Conservation (phyloP, 2,329 filamentous ascomycete genomes). For the Fusarium sp. region DNA sequence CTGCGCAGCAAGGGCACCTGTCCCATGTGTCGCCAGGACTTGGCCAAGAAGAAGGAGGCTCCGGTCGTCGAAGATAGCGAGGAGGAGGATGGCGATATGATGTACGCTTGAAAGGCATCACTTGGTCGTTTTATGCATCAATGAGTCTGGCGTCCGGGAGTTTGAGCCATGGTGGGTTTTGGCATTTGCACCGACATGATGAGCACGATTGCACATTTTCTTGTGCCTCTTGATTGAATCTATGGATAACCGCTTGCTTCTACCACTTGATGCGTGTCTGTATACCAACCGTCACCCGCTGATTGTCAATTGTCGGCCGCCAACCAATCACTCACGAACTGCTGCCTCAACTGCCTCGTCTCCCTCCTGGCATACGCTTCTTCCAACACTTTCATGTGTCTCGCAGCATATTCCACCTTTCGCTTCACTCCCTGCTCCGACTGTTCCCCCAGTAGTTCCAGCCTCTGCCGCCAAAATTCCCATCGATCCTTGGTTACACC, state of each 20-base stretch:
- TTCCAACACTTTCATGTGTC: slow-evolving; percentile 41
- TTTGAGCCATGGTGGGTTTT: slow-evolving; percentile 32
- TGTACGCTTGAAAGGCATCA: slow-evolving; percentile 49
- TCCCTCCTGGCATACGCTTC: neutral
- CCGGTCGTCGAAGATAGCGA: slow-evolving; percentile 59
- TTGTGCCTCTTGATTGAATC: neutral
- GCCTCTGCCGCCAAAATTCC: slow-evolving; percentile 47
- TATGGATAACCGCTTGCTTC: neutral
- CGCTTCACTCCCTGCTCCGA: slow-evolving; percentile 36
- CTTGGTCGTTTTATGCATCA: slow-evolving; percentile 26
- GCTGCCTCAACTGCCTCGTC: neutral
- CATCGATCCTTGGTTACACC: slow-evolving; percentile 45
- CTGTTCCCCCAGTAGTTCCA: slow-evolving; percentile 36
- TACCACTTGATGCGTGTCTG: neutral
- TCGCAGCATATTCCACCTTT: slow-evolving; percentile 33
- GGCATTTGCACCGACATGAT: slow-evolving; percentile 20
- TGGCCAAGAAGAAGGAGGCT: slow-evolving; percentile 66
- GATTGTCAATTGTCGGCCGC: neutral
- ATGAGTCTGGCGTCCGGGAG: slow-evolving; percentile 45
- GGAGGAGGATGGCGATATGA: slow-evolving; percentile 65
- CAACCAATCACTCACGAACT: neutral
- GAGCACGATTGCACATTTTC: neutral
- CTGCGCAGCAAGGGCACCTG: slow-evolving; percentile 73
- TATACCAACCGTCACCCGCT: neutral
- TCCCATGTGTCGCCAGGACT: slow-evolving; percentile 71